phyloP scores from a whole-genome alignment of 768 basidiomycete species.

The Mycena rebaudengoi region DNA sequence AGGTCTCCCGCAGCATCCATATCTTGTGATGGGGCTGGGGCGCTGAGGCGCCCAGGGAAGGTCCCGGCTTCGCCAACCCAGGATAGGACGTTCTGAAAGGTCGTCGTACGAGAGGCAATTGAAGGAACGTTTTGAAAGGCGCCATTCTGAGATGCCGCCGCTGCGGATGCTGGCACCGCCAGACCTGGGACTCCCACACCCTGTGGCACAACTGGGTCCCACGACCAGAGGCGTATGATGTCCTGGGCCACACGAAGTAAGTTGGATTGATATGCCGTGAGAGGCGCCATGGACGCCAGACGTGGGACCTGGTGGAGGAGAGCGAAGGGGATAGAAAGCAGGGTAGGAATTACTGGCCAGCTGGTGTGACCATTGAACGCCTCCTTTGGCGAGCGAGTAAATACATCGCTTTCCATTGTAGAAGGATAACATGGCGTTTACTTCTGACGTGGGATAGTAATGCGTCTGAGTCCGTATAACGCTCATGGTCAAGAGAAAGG shows the following conservation, averaged over 20 bases:
- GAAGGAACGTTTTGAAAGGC: neutral
- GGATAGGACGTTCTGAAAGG: neutral
- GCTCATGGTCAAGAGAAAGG: neutral
- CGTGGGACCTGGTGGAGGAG: conserved; percentile 22
- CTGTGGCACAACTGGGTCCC: conserved; percentile 2
- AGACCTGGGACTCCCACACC: neutral
- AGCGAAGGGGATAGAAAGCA: conserved; percentile 24
- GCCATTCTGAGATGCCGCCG: neutral
- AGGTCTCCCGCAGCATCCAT: neutral
- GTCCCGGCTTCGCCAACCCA: neutral
- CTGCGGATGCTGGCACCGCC: neutral
- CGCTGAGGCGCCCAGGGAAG: neutral
- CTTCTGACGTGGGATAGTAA: neutral
- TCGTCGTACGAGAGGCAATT: neutral
- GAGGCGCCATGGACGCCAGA: conserved; percentile 4
- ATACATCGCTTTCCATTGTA: conserved; percentile 16
- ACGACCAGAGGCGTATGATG: conserved; percentile 19
- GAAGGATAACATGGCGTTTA: neutral
- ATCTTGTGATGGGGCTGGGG: neutral
- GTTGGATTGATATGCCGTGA: conserved; percentile 5
- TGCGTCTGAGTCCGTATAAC: neutral
- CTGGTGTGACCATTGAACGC: conserved; percentile 10
- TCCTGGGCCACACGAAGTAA: neutral
- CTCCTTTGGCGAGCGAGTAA: neutral
- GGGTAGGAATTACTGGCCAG: conserved; percentile 18